Conservation (phyloP, 495 filamentous ascomycete species). For the Lepraria neglecta region DNA sequence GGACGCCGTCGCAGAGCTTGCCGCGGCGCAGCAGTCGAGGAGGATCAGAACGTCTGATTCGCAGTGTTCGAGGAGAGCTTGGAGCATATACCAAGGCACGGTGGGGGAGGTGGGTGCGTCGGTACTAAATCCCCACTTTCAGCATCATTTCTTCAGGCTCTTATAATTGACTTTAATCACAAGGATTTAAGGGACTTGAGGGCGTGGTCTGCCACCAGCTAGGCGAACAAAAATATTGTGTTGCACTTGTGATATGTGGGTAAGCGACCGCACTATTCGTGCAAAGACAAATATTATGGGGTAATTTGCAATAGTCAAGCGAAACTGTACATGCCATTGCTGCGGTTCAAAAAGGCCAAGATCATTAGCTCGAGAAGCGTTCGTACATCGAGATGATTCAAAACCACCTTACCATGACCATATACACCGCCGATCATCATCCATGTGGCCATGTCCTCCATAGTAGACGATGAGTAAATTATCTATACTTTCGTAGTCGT, state of each 20-base stretch:
- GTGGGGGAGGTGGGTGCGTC: slow-evolving; percentile 23
- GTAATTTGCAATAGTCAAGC: no score
- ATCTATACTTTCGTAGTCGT: slow-evolving; percentile 43
- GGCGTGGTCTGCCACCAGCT: no score
- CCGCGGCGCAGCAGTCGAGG: slow-evolving; percentile 49
- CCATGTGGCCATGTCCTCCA: slow-evolving; percentile 48
- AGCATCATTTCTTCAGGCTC: no score
- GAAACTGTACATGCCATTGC: no score
- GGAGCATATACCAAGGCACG: slow-evolving; percentile 46
- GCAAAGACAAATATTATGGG: no score
- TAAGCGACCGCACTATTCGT: slow-evolving; percentile 21
- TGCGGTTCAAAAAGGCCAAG: no score
- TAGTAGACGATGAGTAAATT: slow-evolving; percentile 50
- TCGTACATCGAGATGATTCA: no score
- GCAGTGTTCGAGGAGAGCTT: slow-evolving; percentile 48
- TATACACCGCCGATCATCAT: slow-evolving; percentile 46
- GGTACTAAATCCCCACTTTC: slow-evolving; percentile 30
- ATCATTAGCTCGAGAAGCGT: no score
- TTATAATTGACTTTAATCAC: slow-evolving; percentile 16
- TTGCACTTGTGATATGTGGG: slow-evolving; percentile 26
- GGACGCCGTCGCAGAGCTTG: slow-evolving; percentile 17
- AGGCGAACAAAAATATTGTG: background rate
- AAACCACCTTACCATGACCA: slow-evolving; percentile 41
- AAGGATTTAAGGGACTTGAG: background rate
- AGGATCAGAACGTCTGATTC: slow-evolving; percentile 48